Evolutionary conservation across 371 early-diverging fungal species (phyloP).

Genomic region (Chytridium lagenaria): DNA sequence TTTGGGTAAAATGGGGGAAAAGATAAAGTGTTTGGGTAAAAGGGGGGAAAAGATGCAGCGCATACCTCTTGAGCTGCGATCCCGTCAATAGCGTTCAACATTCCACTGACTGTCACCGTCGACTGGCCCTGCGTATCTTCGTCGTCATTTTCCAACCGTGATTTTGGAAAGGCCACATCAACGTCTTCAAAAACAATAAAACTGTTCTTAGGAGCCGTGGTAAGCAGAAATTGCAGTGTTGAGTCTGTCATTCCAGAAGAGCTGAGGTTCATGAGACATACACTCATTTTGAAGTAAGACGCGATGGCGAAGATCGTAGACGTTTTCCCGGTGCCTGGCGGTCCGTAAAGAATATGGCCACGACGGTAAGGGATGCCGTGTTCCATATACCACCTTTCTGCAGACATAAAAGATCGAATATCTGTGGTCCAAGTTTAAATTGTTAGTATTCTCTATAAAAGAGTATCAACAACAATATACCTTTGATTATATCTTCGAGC

Average conservation of each 20-base stretch:
- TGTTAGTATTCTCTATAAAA: background rate
- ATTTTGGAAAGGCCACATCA: constrained; percentile 58
- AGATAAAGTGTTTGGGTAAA: no score
- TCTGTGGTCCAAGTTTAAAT: constrained; percentile 6
- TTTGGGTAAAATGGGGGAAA: no score
- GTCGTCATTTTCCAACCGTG: constrained; percentile 37
- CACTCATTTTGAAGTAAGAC: constrained; percentile 57
- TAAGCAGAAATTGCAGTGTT: constrained; percentile 43
- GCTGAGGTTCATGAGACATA: constrained; percentile 56
- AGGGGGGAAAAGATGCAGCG: background rate
- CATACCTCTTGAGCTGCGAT: constrained; percentile 64
- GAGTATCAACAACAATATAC: background rate
- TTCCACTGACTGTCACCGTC: constrained; percentile 50
- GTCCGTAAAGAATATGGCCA: constrained; percentile 40
- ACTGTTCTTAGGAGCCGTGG: constrained; percentile 55
- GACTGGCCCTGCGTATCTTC: background rate
- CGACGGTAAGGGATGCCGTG: constrained; percentile 47
- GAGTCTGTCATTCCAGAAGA: constrained; percentile 50
- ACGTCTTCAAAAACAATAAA: constrained; percentile 65
- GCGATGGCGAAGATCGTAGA: constrained; percentile 60
- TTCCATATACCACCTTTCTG: constrained; percentile 45
- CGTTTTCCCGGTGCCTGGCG: no score
- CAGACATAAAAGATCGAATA: constrained; percentile 35
- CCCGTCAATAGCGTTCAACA: constrained; percentile 87
- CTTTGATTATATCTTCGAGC: constrained; percentile 47